Base-by-base conservation (phyloP, 2,329 filamentous ascomycete species). In the Botrytis byssoidea region DNA sequence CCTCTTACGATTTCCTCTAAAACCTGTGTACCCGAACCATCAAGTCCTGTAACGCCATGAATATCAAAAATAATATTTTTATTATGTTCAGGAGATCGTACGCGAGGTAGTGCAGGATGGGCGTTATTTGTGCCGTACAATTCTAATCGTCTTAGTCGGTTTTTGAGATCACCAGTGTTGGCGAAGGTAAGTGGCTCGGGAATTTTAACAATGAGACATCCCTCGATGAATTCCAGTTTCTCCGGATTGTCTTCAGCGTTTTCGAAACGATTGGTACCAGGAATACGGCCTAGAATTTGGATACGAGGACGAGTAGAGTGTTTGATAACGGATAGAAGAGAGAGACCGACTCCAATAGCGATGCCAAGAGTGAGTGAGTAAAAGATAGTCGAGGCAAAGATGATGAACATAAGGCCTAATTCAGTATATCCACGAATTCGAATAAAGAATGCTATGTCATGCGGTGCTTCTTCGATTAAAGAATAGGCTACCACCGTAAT, bases 171-270 rank as follows among this genome's bases (percentile, higher is more conserved):
- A 65, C 95, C 96, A 0, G 96, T 98, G 82, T 99, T 99, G 80
- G 95, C 95, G 82, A 99, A 99, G 0, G 95, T 98, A 69, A 99
- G 85, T 0, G 96, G 96, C 81, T 99, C 96, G 0, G 96, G 95
- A 72, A 99, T 98, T 85, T 98, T 98, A 79, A 98, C 94, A 74
- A 99, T 97, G 16, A 99, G 85, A 75, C 93, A 97, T 25, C 95
- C 93, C 77, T 98, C 95, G 71, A 98, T 88, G 79, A 97, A 95
- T 81, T 98, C 95, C 4, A 98, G 86, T 42, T 88, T 87, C 63
- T 92, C 90, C 0, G 91, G 88, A 73, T 92, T 88, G 0, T 91
- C 85, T 79, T 91, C 95, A 1, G 95, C 94, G 79, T 97, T 97
- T 76, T 95, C 93, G 79, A 97, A 98, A 8, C 89, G 90, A 76